Evolutionary conservation across 306 rosid genomes (phyloP).

Genomic region (Cicer judaicum): DNA sequence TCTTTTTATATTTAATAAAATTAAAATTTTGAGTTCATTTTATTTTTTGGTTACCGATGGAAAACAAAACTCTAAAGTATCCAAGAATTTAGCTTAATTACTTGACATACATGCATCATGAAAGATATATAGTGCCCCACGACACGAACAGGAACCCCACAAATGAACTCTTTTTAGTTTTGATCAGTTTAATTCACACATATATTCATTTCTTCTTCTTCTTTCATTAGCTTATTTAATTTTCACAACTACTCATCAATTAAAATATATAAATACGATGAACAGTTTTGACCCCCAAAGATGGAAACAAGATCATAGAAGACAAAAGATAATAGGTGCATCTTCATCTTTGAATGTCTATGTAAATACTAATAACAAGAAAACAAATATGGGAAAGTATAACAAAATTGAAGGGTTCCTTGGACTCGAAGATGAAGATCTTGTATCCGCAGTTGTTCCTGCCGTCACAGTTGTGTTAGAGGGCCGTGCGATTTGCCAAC

Average conservation of each 20-base stretch:
- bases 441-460: conserved; percentile 62
- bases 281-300: conserved; percentile 59
- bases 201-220: neutral
- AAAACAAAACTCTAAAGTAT: too few species aligned
- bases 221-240: neutral
- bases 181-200: neutral
- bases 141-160: too few species aligned
- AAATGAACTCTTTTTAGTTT: conserved; percentile 22
- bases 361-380: conserved; percentile 16
- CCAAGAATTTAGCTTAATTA: too few species aligned
- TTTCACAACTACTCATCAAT: neutral
- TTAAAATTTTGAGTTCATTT: too few species aligned
- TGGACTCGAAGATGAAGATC: conserved; percentile 58
- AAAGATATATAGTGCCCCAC: conserved; percentile 43
- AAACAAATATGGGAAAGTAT: neutral
- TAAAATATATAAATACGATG: conserved; percentile 37
- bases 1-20: too few species aligned
- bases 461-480: conserved; percentile 86
- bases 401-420: conserved; percentile 51
- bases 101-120: neutral
- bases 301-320: conserved; percentile 58
- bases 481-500: conserved; percentile 91
- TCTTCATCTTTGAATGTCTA: conserved; percentile 45
- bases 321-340: conserved; percentile 46
- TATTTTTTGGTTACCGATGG: too few species aligned